Percentiles rank a stretch among this genome's conserved stretches.
phyloP scores from a whole-genome alignment of 2,329 filamentous ascomycete species.

The Nemania sp. region DNA sequence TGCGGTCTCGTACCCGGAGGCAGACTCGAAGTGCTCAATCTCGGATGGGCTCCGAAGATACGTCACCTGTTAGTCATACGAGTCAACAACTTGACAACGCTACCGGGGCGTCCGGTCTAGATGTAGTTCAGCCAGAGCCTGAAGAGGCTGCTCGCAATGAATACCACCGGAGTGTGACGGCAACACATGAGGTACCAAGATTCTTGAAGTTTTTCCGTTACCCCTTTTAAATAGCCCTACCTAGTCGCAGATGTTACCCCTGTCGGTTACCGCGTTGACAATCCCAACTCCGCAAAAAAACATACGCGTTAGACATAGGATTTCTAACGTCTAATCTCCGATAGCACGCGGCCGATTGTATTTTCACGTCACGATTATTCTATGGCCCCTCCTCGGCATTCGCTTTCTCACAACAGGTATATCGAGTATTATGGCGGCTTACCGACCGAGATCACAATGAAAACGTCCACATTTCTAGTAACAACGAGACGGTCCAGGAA shows the following conservation, averaged over 20 bases:
- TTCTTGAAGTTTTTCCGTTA: no score
- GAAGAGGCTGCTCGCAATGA: slow-evolving; percentile 14
- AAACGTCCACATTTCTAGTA: not conserved
- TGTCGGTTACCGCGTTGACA: no score
- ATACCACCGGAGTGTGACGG: slow-evolving; percentile 28
- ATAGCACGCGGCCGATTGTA: slow-evolving; percentile 23
- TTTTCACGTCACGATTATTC: slow-evolving; percentile 25
- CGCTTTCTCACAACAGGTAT: slow-evolving; percentile 31
- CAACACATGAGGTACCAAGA: slow-evolving; percentile 19
- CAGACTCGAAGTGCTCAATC: slow-evolving; percentile 15
- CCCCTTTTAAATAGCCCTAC: no score
- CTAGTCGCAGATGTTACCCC: no score
- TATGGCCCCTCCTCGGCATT: slow-evolving; percentile 33
- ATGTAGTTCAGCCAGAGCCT: slow-evolving; percentile 13
- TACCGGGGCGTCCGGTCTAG: not conserved
- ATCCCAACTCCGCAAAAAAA: no score
- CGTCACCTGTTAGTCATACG: no score
- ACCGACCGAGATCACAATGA: not conserved
- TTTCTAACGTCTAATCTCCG: not conserved
- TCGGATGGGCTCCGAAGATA: not conserved
- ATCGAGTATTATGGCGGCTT: slow-evolving; percentile 25
- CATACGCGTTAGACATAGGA: no score
- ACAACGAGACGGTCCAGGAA: slow-evolving; percentile 23
- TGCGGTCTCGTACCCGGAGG: slow-evolving; percentile 19
- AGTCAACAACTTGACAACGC: no score